A percentile compares a stretch with the other conserved stretches of the same genome.
phyloP scores from a whole-genome alignment of 2,329 filamentous ascomycete species.

The Botrytis galanthina region DNA sequence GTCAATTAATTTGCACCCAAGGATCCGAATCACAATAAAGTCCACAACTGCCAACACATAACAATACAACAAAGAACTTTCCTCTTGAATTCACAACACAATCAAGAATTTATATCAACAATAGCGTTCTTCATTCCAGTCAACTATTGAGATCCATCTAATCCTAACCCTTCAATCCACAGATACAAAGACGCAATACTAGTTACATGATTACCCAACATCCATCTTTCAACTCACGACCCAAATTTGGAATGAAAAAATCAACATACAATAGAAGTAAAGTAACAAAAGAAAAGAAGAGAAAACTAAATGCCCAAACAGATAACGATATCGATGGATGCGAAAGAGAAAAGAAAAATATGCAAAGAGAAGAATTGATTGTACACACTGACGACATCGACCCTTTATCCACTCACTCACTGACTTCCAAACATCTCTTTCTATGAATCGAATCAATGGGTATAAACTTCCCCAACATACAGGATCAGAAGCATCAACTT shows the following conservation, averaged over 20 bases:
- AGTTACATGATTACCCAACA: background rate
- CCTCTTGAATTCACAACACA: too few relatives aligned
- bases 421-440: background rate
- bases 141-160: slow-evolving; percentile 3
- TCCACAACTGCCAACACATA: background rate
- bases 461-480: background rate
- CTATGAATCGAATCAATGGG: background rate
- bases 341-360: background rate
- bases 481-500: background rate
- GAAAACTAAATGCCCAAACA: background rate
- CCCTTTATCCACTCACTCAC: background rate
- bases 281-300: background rate
- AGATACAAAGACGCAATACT: background rate
- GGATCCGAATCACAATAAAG: background rate
- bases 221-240: background rate
- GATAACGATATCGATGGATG: background rate
- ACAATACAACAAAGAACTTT: background rate
- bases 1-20: background rate
- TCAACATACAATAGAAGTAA: slow-evolving; percentile 5
- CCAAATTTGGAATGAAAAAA: background rate
- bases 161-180: background rate
- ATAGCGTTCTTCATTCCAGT: background rate
- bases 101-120: background rate
- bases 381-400: background rate
- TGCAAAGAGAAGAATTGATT: background rate